A percentile compares a stretch with the other conserved stretches of the same genome.
phyloP scores from a whole-genome alignment of 2,329 filamentous ascomycete genomes.

The Bipolaris cookei region DNA sequence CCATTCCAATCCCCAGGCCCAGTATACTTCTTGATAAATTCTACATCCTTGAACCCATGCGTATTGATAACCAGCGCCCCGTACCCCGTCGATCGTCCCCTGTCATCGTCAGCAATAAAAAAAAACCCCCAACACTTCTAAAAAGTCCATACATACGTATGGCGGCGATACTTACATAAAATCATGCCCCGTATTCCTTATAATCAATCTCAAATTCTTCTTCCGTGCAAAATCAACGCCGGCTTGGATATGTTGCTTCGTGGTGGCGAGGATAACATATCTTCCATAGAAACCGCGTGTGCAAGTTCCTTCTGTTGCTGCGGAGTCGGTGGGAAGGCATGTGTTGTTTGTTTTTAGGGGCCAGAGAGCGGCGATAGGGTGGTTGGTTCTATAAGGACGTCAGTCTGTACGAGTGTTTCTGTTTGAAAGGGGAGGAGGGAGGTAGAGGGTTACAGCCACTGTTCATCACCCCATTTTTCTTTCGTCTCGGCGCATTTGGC shows the following conservation, averaged over 20 bases:
- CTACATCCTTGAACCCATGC: conserved; percentile 45
- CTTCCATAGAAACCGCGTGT: conserved; percentile 43
- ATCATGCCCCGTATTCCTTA: conserved; percentile 47
- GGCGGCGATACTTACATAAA: conserved; percentile 33
- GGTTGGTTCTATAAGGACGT: conserved; percentile 33
- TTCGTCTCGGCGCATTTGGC: conserved; percentile 36
- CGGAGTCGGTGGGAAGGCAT: conserved; percentile 36
- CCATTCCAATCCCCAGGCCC: conserved; percentile 44
- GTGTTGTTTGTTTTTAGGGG: conserved; percentile 46
- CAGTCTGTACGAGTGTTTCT: not conserved
- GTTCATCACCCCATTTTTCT: conserved; percentile 38
- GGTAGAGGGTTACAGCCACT: conserved; percentile 35
- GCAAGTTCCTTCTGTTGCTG: conserved; percentile 33
- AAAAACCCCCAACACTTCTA: not conserved
- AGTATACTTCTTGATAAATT: conserved; percentile 39
- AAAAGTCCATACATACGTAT: too few relatives aligned
- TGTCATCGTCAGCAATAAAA: conserved; percentile 7
- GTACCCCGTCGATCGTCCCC: conserved; percentile 44
- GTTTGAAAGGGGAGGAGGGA: not conserved
- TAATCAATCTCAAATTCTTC: conserved; percentile 41
- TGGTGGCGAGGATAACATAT: conserved; percentile 45
- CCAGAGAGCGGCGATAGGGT: conserved; percentile 44
- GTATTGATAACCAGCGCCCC: conserved; percentile 47
- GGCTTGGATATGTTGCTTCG: conserved; percentile 40
- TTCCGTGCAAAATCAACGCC: conserved; percentile 45